phyloP scores from a whole-genome alignment of 2,329 filamentous ascomycete genomes.

The Talaromyces sp. region DNA sequence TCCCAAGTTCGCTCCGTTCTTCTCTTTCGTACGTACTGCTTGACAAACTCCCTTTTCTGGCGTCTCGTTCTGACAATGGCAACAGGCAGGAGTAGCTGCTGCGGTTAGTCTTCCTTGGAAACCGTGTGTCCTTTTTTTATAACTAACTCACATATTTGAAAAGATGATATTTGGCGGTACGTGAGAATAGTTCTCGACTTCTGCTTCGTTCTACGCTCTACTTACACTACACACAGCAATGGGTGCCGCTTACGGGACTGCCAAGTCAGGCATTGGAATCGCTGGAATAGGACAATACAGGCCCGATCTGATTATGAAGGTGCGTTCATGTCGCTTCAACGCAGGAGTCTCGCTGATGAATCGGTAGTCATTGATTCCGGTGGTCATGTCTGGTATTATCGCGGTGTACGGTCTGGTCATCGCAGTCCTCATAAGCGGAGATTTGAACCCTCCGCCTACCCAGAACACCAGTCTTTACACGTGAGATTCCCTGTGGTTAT shows the following conservation, averaged over 20 bases:
- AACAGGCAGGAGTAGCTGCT: constrained; percentile 44
- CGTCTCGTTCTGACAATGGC: not conserved
- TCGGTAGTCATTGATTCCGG: constrained; percentile 43
- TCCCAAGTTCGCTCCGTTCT: constrained; percentile 61
- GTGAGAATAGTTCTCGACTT: constrained; percentile 18
- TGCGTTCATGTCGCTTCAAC: constrained; percentile 20
- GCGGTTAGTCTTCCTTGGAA: constrained; percentile 33
- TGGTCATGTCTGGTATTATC: constrained; percentile 97
- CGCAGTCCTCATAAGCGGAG: constrained; percentile 88
- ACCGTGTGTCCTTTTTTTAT: not conserved
- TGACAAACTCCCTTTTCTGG: not conserved
- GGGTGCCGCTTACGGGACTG: constrained; percentile 62
- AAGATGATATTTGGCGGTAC: constrained; percentile 50
- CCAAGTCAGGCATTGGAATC: constrained; percentile 63
- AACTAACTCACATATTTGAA: constrained; percentile 19
- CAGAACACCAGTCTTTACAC: constrained; percentile 77
- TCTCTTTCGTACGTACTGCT: constrained; percentile 55
- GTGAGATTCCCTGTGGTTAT: constrained; percentile 42
- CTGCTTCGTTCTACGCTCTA: constrained; percentile 14
- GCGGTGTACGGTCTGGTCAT: constrained; percentile 97
- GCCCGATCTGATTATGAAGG: constrained; percentile 65
- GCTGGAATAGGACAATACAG: constrained; percentile 61
- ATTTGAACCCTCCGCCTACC: constrained; percentile 66
- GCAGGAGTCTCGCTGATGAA: constrained; percentile 14
- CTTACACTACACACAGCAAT: constrained; percentile 41